Evolutionary conservation across 192 early-diverging fungal genomes (phyloP), one percentile per base, ranked within the genome.

Genomic region (Lobosporangium transversale): DNA sequence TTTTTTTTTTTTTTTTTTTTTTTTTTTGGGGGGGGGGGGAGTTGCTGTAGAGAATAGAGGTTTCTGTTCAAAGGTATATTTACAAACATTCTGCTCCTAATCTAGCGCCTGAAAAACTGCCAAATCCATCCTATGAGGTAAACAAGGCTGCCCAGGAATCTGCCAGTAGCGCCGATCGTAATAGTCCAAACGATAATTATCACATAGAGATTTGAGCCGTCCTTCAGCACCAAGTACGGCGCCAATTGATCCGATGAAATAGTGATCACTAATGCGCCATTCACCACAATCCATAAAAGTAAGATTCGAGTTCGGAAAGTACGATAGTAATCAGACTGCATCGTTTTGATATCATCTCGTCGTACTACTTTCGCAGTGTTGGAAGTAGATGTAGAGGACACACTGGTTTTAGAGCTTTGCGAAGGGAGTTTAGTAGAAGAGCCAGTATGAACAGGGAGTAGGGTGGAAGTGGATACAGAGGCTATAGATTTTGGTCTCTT

Each of bases 201-300:
- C 44, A 75, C 71, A 62, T 75, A 75, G 20, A 75, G 32, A 55
- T 75, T 75, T 2, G 71, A 75, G 0, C 71, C 71, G 45, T 75
- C 71, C 1, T 58, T 50, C 52, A 75, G 11, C 4, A 55, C 40
- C 12, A 75, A 33, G 44, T 75, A 75, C 8, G 71, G 71, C 9
- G 48, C 62, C 32, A 75, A 33, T 23, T 75, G 63, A 17, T 75
- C 71, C 0, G 71, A 66, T 32, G 89, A 75, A 30, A 75, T 62
- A 15, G 63, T 33, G 21, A 75, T 75, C 33, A 75, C 71, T n/a
- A 75, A 14, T 0, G 71, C 71, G 3, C 71, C 71, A 21, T 75
- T 75, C 18, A 45, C 63, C 18, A 75, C 63, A 61, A 75, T 66
- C 71, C 71, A 75, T 12, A 75, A 26, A 32, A 75, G 20, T 11